Conservation (phyloP, 225 moss, liverwort and hornwort species). For the Neckera pumila region DNA sequence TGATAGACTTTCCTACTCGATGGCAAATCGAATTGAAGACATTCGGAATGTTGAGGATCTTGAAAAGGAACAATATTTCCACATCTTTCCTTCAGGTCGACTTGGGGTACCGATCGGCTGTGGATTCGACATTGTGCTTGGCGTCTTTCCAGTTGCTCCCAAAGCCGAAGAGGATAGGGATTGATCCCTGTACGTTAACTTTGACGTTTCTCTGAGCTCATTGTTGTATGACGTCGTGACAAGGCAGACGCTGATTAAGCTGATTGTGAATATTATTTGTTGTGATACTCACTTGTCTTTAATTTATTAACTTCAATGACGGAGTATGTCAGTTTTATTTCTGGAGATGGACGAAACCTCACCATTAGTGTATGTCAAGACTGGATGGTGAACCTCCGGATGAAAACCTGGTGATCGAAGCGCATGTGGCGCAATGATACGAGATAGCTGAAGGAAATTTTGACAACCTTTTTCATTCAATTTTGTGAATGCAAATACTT, state of each 20-base stretch:
- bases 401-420: background rate
- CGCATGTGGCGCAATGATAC: background rate
- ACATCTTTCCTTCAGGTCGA: background rate
- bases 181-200: background rate
- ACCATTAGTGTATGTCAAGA: background rate
- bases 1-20: background rate
- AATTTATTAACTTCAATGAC: slow-evolving; percentile 19
- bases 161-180: background rate
- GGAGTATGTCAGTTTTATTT: background rate
- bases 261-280: slow-evolving; percentile 36
- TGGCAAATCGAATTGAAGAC: background rate
- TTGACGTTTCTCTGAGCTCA: background rate
- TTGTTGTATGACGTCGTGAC: background rate
- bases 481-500: background rate
- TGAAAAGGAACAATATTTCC: no score
- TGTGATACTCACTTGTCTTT: slow-evolving; percentile 51
- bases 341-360: background rate
- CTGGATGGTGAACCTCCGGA: background rate
- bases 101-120: background rate
- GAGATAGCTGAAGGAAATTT: background rate
- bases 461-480: background rate
- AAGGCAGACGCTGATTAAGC: slow-evolving; percentile 10
- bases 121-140: background rate
- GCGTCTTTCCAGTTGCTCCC: background rate
- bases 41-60: background rate